Conservation (phyloP, 768 basidiomycete genomes). For the Pilatotrama ljubarskyi region DNA sequence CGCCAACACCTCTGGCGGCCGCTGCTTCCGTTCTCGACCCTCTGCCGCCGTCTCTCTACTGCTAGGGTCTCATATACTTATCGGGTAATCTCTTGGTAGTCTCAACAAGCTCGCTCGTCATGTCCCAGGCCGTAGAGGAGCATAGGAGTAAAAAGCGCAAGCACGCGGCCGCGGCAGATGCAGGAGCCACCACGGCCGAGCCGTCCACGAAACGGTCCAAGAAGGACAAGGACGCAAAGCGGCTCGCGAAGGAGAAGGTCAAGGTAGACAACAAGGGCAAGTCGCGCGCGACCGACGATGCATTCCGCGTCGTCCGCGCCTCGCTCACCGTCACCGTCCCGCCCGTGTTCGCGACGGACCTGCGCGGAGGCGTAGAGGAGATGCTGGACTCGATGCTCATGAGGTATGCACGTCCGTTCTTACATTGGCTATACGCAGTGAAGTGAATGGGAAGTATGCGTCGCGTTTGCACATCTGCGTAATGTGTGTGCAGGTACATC, state of each 20-base stretch:
- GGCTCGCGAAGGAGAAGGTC: conserved; percentile 28
- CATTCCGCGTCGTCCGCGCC: conserved; percentile 62
- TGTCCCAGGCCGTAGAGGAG: conserved; percentile 21
- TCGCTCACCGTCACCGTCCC: conserved; percentile 73
- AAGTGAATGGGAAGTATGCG: conserved; percentile 5
- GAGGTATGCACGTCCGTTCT: conserved; percentile 56
- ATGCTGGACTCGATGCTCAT: conserved; percentile 94
- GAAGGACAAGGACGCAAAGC: conserved; percentile 34
- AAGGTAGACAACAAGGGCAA: conserved; percentile 31
- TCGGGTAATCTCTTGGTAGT: not conserved
- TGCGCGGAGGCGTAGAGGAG: conserved; percentile 77
- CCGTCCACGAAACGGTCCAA: conserved; percentile 36
- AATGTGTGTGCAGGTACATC: conserved; percentile 64
- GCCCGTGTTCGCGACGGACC: conserved; percentile 75
- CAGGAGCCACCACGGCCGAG: conserved; percentile 16
- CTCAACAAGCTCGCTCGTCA: not conserved
- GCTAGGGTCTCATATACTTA: no score
- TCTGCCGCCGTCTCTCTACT: not conserved
- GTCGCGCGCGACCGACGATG: conserved; percentile 18
- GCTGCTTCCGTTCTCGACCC: not conserved
- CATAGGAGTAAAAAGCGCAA: conserved; percentile 52
- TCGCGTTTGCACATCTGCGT: conserved; percentile 1
- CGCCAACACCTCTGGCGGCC: conserved; percentile 5
- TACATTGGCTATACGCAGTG: not conserved
- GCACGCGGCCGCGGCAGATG: conserved; percentile 31